Evolutionary conservation across 352 stramenopile species (phyloP), one percentile per base, ranked within the genome.

Genomic region (Globisporangium yorkense): DNA sequence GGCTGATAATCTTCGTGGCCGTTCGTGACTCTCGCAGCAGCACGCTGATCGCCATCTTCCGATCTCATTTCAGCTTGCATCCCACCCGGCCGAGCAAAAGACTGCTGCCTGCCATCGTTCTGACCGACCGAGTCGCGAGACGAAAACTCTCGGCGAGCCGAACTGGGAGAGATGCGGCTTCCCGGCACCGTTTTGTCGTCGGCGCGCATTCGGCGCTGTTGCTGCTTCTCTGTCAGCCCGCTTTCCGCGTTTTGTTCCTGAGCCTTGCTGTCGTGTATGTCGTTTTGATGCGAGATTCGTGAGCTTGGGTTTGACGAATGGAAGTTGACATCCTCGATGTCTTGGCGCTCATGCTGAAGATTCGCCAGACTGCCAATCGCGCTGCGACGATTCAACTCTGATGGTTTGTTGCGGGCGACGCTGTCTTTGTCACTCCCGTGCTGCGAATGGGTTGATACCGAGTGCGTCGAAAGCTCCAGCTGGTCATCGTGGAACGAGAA

Each of bases 401-500:
- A 43, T 13, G 37, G 5, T 12, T 16, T 10, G 12, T 16, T 16
- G 37, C 37, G 16, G 37, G 5, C 12, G 18, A 6, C 37, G 12
- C 37, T 43, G 37, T 43, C 37, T 18, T 43, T 43, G 1, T 18
- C 37, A 6, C 12, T 18, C 10, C 13, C 37, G 7, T 2, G 47
- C 3, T 71, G 61, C 21, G 37, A 18, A 16, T 82, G 65, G 16
- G 70, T 75, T 18, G 65, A 56, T 21, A 68, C 64, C 1, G 72
- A 81, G 41, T 77, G 75, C 2, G 27, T 53, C 1, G 70, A 82
- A 21, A 80, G 56, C 18, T 82, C 67, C 12, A 69, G 29, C 7
- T 59, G 68, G 18, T 73, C 64, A 5, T 71, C 63, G 24, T 77
- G 63, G 20, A 85, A 58, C 1, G 55, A 68, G 62, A 91, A 75